Evolutionary conservation across 441 rosid species (phyloP), one percentile per base, ranked within the genome.

Genomic region (Pelargonium cotyledonis): DNA sequence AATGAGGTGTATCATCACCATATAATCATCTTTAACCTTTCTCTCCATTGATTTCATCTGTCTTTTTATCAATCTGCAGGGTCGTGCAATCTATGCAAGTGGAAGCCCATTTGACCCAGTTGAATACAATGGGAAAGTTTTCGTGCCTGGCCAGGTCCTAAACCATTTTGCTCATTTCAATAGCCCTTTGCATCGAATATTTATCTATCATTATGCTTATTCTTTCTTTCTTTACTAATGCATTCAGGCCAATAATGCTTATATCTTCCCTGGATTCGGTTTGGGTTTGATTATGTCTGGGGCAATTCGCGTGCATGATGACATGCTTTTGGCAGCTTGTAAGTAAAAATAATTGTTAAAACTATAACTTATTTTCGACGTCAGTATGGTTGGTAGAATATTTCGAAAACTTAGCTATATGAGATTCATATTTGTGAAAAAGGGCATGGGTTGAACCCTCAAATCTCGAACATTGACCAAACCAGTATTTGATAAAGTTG

Each of bases 311-410:
- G 93, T 93, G 70, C 92, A 88, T 38, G 90, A 89, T 75, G 91
- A 87, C 80, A 85, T 93, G 98, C 97, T 93, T 74, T 82, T 93
- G 78, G 98, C 91, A 63, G 98, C 98, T 62, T 93, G 98, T 93
- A 83, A 89, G 98, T 82, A 65, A 9, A 10, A 14, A 47, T 10
- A 47, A 47, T n/a, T 47, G 55, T 2, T 47, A 47, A 10, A 47
- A 12, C 14, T 12, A 47, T 47, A 12, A 10, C 55, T 11, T 47
- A 4, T 10, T 47, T 47, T 23, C 2, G 2, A 23, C 26, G 26
- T 23, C 1, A 23, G 26, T 23, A 23, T 23, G 26, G 26, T 23
- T 23, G 26, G 26, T 23, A 23, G 26, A 23, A 23, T 23, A 23
- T 23, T 23, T 23, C 26, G 26, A 23, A 23, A 23, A 0, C 26